Evolutionary conservation across 768 basidiomycete species (phyloP).

Genomic region (Polyporus arcularius): DNA sequence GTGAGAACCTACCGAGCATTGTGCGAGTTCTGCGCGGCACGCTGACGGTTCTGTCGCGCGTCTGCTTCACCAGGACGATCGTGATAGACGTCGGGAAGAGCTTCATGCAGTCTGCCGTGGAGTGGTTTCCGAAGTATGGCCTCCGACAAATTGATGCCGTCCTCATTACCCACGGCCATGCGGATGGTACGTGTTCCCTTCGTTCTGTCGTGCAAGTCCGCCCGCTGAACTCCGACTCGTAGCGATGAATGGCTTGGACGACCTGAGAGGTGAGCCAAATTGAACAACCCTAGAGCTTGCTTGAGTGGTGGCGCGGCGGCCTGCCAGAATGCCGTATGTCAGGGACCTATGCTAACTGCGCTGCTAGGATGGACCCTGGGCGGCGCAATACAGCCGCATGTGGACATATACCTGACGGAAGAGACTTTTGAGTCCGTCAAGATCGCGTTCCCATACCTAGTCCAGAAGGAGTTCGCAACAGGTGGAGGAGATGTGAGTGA

Average conservation of each 20-base stretch:
- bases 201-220: background rate
- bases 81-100: conserved; percentile 87
- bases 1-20: conserved; percentile 29
- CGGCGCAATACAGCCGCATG: conserved; percentile 63
- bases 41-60: background rate
- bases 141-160: conserved; percentile 73
- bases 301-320: background rate
- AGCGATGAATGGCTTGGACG: conserved; percentile 91
- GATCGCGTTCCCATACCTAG: conserved; percentile 80
- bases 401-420: conserved; percentile 73
- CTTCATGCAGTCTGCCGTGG: conserved; percentile 58
- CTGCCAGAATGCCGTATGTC: background rate
- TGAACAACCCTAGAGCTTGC: background rate
- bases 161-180: conserved; percentile 86
- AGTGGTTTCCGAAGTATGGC: conserved; percentile 71
- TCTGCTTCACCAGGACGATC: conserved; percentile 54
- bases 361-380: conserved; percentile 72
- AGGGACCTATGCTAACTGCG: background rate
- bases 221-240: background rate
- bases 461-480: conserved; percentile 73
- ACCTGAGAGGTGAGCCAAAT: conserved; percentile 65
- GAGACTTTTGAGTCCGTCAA: conserved; percentile 68
- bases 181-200: conserved; percentile 54
- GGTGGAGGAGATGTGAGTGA: conserved; percentile 71
- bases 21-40: conserved; percentile 11